Evolutionary conservation across 2,329 filamentous ascomycete genomes (phyloP), one percentile per base, ranked within the genome.

Genomic region (Lasiodiplodia hormozganensis): DNA sequence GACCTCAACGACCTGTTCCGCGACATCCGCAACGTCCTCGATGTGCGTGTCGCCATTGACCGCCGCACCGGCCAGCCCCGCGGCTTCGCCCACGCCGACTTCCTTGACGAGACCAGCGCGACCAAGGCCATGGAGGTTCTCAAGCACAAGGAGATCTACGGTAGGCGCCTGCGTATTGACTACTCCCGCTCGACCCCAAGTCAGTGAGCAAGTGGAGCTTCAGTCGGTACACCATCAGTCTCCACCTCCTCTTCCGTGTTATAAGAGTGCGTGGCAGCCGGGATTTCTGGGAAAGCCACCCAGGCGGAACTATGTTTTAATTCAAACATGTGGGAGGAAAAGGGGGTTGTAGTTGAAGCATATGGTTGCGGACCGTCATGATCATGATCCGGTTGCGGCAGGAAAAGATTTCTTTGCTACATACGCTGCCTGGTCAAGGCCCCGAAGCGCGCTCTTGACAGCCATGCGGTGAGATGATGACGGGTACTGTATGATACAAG

Each of bases 61-160:
- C 88, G 92, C 74, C 86, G 89, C 71, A 94, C 92, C 7, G 93
- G 93, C 56, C 90, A 92, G 81, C 91, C 92, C 47, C 86, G 92
- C 77, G 94, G 94, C 70, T 97, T 96, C 77, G 92, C 90, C 23
- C 93, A 97, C 77, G 91, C 90, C 60, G 92, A 96, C 76, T 97
- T 97, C 78, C 75, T 86, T 53, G 88, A 92, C 73, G 77, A 89
- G 49, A 85, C 89, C 70, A 88, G 88, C 70, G 92, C 93, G n/a
- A 74, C 81, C 67, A 82, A 82, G 70, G 93, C 87, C 0, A 82
- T 82, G 73, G 85, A 88, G 67, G 72, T 83, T 16, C 82, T 97
- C 49, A 71, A 78, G 65, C 79, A 81, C 25, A 87, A 87, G 78
- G 78, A 82, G 58, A 81, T 94, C n/a, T 90, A 90, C 73, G 90